Percentiles rank a stretch among this genome's conserved stretches.
These are phyloP conservation scores for Neoboletus brunneissimus DNA, from an alignment of 768 basidiomycete species.

Conservation along the genomic window DNA sequence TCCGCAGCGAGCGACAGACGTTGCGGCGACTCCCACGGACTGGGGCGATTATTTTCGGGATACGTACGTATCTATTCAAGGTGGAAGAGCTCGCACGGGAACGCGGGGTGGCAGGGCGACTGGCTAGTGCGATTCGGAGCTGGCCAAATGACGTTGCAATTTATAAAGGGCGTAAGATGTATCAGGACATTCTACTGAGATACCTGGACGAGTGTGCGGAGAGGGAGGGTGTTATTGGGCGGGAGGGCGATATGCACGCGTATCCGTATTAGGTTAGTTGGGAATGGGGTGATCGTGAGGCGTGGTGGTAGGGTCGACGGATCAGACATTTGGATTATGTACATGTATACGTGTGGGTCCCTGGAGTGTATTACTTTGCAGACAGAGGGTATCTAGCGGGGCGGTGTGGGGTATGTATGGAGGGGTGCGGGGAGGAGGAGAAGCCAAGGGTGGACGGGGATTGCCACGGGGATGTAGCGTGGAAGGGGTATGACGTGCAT, in stretches of 20 bases:
- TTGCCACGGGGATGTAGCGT: slow-evolving; percentile 15
- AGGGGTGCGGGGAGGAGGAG: not conserved
- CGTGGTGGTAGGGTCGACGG: slow-evolving; percentile 1
- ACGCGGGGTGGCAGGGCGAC: slow-evolving; percentile 54
- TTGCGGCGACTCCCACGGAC: slow-evolving; percentile 59
- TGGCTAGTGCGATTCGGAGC: slow-evolving; percentile 61
- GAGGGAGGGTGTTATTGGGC: slow-evolving; percentile 10
- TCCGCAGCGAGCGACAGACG: slow-evolving; percentile 66
- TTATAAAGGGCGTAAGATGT: slow-evolving; percentile 30
- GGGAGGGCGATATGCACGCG: slow-evolving; percentile 1
- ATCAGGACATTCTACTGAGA: slow-evolving; percentile 14
- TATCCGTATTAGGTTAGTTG: slow-evolving; percentile 19
- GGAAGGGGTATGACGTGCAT: slow-evolving; percentile 32
- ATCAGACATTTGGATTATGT: not conserved
- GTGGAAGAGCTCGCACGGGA: slow-evolving; percentile 52
- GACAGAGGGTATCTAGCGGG: not conserved
- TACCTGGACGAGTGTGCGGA: slow-evolving; percentile 23
- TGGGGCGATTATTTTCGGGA: slow-evolving; percentile 67
- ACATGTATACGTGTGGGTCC: not conserved
- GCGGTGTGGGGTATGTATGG: not conserved
- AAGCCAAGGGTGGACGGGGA: not conserved
- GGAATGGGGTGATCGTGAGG: slow-evolving; percentile 7
- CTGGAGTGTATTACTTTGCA: not conserved
- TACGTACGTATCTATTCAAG: slow-evolving; percentile 61
- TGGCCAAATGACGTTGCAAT: slow-evolving; percentile 60